Base-by-base conservation (phyloP, 108 stramenopile genomes). In the Nitzschia palea region DNA sequence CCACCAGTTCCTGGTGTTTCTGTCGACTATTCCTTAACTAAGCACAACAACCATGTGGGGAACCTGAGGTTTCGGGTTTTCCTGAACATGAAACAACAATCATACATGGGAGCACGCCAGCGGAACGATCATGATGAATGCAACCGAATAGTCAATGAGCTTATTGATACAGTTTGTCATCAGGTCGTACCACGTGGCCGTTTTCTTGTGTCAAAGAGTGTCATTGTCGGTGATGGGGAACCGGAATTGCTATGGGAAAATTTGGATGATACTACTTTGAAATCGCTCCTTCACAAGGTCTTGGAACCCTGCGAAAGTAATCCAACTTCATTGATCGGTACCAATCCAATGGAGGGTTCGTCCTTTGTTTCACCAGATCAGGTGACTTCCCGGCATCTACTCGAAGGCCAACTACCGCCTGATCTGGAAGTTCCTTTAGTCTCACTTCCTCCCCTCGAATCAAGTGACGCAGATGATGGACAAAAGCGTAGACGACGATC, bases 41-140 rank as follows among this genome's bases (percentile, higher is more conserved):
- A 55, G 18, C 45, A 53, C 52, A 18, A 61, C 28, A 47, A 62
- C 37, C 66, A 75, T 68, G 53, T 66, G 25, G 74, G 74, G 2
- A 75, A 75, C 60, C 51, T 62, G 4, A 66, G 74, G 12, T 55
- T 75, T 32, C 50, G 68, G 43, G 74, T 75, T 8, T 52, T 67
- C 23, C 25, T 75, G 40, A 34, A 26, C 8, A 53, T 75, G 60
- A 27, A 75, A 29, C 47, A 53, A 32, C 22, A 51, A 5, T 22
- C 47, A 26, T 75, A 75, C 36, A 58, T 43, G 3, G 12, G 31
- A 31, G 58, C 60, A 2, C 29, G 27, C 2, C 22, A 56, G 25
- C 59, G 67, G 4, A 18, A 30, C 0, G 66, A 61, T 37, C n/a
- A 34, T 37, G 31, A 28, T 6, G 66, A 59, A 42, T 54, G 58